Base-by-base conservation (phyloP, 139 green algal genomes). In the Chlorella sp. region DNA sequence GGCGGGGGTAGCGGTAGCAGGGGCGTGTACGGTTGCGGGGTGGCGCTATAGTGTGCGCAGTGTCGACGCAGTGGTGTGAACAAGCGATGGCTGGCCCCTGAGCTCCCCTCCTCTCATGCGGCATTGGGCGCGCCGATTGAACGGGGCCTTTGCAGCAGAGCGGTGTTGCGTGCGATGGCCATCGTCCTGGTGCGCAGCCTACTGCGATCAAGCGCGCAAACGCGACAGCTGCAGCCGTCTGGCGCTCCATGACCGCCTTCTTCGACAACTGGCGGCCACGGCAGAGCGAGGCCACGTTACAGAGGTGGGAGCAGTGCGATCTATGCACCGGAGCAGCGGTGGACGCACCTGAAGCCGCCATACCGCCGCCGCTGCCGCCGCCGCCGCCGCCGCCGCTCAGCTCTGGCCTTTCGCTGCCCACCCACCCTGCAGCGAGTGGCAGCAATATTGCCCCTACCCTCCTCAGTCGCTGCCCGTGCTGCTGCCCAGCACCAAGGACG, bases 391-490 rank as follows among this genome's bases (percentile, higher is more conserved):
- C 17, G 6, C 68, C 68, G 30, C 11, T 28, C 39, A 38, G 1
- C 41, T 21, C 39, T 5, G 39, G 17, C 70, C 23, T 38, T 60
- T 6, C 13, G 30, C 41, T 4, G 0, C 57, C 57, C 44, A 3
- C 13, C 51, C 51, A 23, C 13, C 18, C 23, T 72, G 36, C 76
- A 82, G 76, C 57, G 39, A 82, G 36, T 82, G 76, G 76, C 25
- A 82, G 76, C 39, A 28, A 0, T 68, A n/a, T 26, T 82, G 75
- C 26, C 34, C 23, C 25, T 82, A 72, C 57, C 70, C 7, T 38
- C 75, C 56, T 2, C 75, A 82, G 34, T 68, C 75, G 25, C 57
- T 26, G 16, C 57, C 57, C 3, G 12, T 82, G 56, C 20, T 82
- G 20, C 57, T 82, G 57, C 56, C 75, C 1, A 55, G 75, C 25